Conservation (phyloP, 2,329 filamentous ascomycete species). For the Colletotrichum scovillei region DNA sequence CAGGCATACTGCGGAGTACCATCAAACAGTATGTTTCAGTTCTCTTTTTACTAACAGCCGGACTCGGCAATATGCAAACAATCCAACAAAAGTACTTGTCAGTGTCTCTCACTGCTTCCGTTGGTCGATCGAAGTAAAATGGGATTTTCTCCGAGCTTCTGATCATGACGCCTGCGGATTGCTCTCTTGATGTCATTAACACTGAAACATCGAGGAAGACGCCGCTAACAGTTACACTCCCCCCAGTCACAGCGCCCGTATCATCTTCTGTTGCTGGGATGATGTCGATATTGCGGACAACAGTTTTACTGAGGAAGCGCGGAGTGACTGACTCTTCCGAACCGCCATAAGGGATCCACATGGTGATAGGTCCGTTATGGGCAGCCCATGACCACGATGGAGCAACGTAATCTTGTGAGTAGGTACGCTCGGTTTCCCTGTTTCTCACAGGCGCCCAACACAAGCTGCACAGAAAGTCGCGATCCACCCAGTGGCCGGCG, state of each 20-base stretch:
- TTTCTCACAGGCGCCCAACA: slow-evolving; percentile 2
- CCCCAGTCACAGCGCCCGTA: not conserved
- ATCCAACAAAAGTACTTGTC: slow-evolving; percentile 2
- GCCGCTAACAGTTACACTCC: not conserved
- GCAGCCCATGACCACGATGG: slow-evolving; percentile 16
- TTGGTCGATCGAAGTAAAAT: not conserved
- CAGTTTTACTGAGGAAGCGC: not conserved
- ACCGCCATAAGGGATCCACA: slow-evolving; percentile 10
- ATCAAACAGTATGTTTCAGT: not conserved
- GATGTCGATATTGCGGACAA: not conserved
- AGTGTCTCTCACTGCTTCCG: too few relatives aligned
- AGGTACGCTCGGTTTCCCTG: not conserved
- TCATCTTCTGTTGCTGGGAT: not conserved
- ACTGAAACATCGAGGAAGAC: not conserved
- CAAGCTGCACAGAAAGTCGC: slow-evolving; percentile 9
- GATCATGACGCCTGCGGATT: not conserved
- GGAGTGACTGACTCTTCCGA: not conserved
- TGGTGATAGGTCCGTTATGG: slow-evolving; percentile 7
- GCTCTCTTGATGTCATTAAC: too few relatives aligned
- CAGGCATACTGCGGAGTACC: not conserved
- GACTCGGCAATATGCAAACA: not conserved
- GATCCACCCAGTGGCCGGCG: not conserved
- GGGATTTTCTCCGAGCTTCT: not conserved
- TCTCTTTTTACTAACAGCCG: not conserved
- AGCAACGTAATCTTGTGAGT: not conserved